phyloP scores from a whole-genome alignment of 306 rosid genomes.

The Calophaca sinica region DNA sequence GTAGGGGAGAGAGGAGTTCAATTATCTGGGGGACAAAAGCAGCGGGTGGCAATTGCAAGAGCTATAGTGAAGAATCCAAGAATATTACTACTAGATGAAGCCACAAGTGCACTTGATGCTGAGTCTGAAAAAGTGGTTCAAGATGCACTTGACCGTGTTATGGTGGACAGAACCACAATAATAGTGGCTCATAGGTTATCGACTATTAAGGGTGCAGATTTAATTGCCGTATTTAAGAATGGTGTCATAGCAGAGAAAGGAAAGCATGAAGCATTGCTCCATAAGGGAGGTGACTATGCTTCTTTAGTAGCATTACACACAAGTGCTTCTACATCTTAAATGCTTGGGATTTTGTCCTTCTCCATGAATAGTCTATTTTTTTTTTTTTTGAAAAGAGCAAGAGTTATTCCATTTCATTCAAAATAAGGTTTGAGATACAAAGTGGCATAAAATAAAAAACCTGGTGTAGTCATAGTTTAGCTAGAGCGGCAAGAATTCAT shows the following conservation, averaged over 20 bases:
- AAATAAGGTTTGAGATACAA: too few relatives aligned
- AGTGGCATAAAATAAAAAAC: too few relatives aligned
- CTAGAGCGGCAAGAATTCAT: too few relatives aligned
- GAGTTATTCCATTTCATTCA: too few relatives aligned
- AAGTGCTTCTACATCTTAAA: constrained; percentile 43
- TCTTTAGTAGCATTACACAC: constrained; percentile 55
- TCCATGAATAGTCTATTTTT: too few relatives aligned
- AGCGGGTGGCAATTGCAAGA: constrained; percentile 73
- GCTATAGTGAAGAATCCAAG: constrained; percentile 71
- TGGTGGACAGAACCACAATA: constrained; percentile 66
- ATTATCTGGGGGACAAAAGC: constrained; percentile 73
- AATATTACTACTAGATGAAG: constrained; percentile 72
- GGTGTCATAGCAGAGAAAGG: constrained; percentile 68
- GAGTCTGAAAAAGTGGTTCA: constrained; percentile 79
- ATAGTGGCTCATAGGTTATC: constrained; percentile 78
- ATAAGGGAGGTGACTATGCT: constrained; percentile 57
- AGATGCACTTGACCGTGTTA: constrained; percentile 68
- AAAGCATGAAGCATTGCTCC: constrained; percentile 54
- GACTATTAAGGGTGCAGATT: constrained; percentile 68
- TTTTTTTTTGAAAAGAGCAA: too few relatives aligned
- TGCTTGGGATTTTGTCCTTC: constrained; percentile 6
- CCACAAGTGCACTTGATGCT: constrained; percentile 83
- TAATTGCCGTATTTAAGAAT: constrained; percentile 67
- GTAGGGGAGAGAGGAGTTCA: constrained; percentile 73
- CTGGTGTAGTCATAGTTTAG: too few relatives aligned